Base-by-base conservation (phyloP, 371 early-diverging fungal species). In the Parasitella parasitica region DNA sequence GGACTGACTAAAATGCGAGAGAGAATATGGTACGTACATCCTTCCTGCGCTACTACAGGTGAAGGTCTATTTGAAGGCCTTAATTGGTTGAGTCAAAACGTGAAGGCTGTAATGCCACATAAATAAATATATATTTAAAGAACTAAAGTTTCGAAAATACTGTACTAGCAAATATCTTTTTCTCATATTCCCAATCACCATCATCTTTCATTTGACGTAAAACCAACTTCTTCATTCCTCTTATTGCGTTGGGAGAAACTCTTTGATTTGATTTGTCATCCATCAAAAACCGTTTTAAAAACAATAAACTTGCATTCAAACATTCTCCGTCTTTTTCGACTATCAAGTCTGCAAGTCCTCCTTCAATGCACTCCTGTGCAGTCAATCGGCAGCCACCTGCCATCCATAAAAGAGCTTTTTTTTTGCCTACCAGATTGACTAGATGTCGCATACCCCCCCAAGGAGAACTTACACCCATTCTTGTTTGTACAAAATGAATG, bases 11-110 rank as follows among this genome's bases (percentile, higher is more conserved):
- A 87, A 51, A 85, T 94, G 84, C 80, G 89, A 35, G 89, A 91
- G 41, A 84, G 93, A 43, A 76, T 85, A 38, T 94, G 93, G 93
- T 91, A 91, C 72, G 91, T 93, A 57, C 91, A 92, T 71, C 90
- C 92, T 38, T 88, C 92, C 8, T 92, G 92, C 59, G 94, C 94
- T 2, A 91, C 91, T 11, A 90, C 91, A 5, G 94, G 94, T 24
- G 94, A 94, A 60, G 94, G 94, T 54, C 78, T 94, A 49, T 90
- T 88, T 77, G 93, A 94, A 72, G 94, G 94, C 24, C 80, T 94
- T 57, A 89, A 87, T 71, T 94, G 94, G 94, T 80, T 94, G 78
- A 91, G 89, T 75, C 89, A 91, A 77, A 92, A 94, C 70, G 87
- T 91, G 69, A 91, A 92, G 50, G 46, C 56, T 27, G 49, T 57